Base-by-base conservation (phyloP, 768 basidiomycete genomes). In the Lactarius tabidus region DNA sequence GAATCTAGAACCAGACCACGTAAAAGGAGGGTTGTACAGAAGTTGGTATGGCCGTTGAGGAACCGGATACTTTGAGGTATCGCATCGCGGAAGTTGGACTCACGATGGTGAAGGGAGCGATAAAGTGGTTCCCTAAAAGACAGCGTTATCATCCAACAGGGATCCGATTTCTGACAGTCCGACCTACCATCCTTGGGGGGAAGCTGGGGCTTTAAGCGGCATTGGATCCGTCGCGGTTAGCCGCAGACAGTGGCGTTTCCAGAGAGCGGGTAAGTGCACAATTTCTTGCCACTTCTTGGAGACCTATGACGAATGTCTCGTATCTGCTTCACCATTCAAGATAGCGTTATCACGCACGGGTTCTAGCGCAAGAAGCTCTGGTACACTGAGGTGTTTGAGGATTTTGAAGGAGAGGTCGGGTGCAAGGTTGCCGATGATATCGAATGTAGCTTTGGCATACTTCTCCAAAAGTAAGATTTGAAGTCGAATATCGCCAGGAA, bases 401-500 rank as follows among this genome's bases (percentile, higher is more conserved):
- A 95, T 80, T 53, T 82, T 81, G 67, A 88, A 79, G 0, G 85
- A 82, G 1, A 94, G 75, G 23, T 87, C 81, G 0, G 86, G 86
- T 0, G 88, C 80, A 20, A 95, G 79, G 53, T 82, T 81, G 8
- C 89, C 88, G 35, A 95, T 78, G 57, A 96, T 81, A 72, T 96
- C 94, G 70, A 91, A 91, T 7, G 91, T 89, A 15, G 89, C 89
- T 70, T 82, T 85, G 39, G 84, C 82, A 69, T 96, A 95, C 74
- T 93, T 92, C 74, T 94, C 85, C 20, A 96, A 82, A 2, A 92
- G 84, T 1, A 89, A 81, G 52, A 95, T 92, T 73, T 94, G 93
- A 7, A 91, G 80, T 14, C 84, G 85, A 36, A 95, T 90, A 70
- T 95, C 93, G 36, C 91, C 91, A 0, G 93, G 93, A 67, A 91